These are phyloP conservation scores for Pluteus cervinus DNA, from an alignment of 768 basidiomycete species.

Conservation along the genomic window DNA sequence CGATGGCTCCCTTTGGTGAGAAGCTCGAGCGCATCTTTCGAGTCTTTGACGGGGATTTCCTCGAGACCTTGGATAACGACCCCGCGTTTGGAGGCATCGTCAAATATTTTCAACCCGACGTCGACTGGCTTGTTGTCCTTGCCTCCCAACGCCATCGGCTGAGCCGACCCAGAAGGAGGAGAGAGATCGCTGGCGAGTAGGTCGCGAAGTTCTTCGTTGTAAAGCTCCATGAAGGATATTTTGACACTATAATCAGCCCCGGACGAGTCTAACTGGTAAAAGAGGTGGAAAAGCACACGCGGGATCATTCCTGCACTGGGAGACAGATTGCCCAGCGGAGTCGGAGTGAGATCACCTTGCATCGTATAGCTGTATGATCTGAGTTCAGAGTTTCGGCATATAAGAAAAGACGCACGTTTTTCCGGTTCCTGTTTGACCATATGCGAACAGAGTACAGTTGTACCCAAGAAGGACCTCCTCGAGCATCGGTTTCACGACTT, in stretches of 20 bases:
- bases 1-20: constrained; percentile 87
- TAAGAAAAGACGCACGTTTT: constrained; percentile 72
- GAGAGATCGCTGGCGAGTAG: constrained; percentile 77
- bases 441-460: constrained; percentile 96
- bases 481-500: constrained; percentile 90
- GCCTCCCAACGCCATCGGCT: constrained; percentile 73
- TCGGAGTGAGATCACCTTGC: constrained; percentile 88
- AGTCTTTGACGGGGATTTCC: constrained; percentile 79
- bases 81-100: constrained; percentile 82
- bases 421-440: constrained; percentile 97
- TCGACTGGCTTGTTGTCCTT: constrained; percentile 43
- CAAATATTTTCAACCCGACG: constrained; percentile 80
- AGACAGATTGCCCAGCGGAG: constrained; percentile 84
- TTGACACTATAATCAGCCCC: constrained; percentile 86
- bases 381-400: constrained; percentile 3
- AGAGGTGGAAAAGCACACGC: constrained; percentile 85
- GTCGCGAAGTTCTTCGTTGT: constrained; percentile 97
- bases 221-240: constrained; percentile 90
- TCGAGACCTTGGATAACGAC: constrained; percentile 94
- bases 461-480: constrained; percentile 93
- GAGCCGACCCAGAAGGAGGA: constrained; percentile 56
- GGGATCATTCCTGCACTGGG: constrained; percentile 94
- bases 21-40: constrained; percentile 75
- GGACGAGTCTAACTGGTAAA: constrained; percentile 76
- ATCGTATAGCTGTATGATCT: constrained; percentile 69